Conservation (phyloP, 441 rosid genomes). For the Raphanus hybrid region DNA sequence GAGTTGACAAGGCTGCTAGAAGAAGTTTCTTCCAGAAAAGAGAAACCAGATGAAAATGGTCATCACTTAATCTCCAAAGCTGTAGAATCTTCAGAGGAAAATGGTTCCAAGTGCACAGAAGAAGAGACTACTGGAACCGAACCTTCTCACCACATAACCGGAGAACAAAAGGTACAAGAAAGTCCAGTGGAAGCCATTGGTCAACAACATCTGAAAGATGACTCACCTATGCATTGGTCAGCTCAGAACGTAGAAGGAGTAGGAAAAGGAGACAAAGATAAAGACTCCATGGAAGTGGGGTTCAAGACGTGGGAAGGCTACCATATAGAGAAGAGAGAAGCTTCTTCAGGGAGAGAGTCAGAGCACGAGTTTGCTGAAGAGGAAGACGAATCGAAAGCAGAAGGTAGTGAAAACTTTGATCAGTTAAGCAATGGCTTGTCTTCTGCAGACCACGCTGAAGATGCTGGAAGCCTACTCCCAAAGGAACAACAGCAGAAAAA, state of each 20-base stretch:
- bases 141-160: slow-evolving; percentile 39
- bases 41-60: slow-evolving; percentile 60
- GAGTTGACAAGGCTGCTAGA: slow-evolving; percentile 59
- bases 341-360: slow-evolving; percentile 73
- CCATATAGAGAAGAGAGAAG: slow-evolving; percentile 85
- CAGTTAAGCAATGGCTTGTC: slow-evolving; percentile 60
- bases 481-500: slow-evolving; percentile 78
- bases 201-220: slow-evolving; percentile 43
- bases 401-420: slow-evolving; percentile 62
- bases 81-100: slow-evolving; percentile 75
- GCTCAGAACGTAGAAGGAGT: slow-evolving; percentile 36
- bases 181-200: slow-evolving; percentile 46
- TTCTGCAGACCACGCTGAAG: slow-evolving; percentile 55
- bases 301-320: slow-evolving; percentile 89
- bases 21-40: slow-evolving; percentile 58
- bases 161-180: slow-evolving; percentile 47
- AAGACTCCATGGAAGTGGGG: slow-evolving; percentile 62
- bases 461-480: slow-evolving; percentile 56
- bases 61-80: slow-evolving; percentile 75
- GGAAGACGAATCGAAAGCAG: slow-evolving; percentile 72
- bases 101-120: slow-evolving; percentile 63
- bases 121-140: slow-evolving; percentile 63
- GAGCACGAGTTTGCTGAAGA: slow-evolving; percentile 74
- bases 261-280: slow-evolving; percentile 56
- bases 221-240: slow-evolving; percentile 29